Evolutionary conservation across 2,329 filamentous ascomycete species (phyloP), one percentile per base, ranked within the genome.

Genomic region (Pseudopithomyces maydicus): DNA sequence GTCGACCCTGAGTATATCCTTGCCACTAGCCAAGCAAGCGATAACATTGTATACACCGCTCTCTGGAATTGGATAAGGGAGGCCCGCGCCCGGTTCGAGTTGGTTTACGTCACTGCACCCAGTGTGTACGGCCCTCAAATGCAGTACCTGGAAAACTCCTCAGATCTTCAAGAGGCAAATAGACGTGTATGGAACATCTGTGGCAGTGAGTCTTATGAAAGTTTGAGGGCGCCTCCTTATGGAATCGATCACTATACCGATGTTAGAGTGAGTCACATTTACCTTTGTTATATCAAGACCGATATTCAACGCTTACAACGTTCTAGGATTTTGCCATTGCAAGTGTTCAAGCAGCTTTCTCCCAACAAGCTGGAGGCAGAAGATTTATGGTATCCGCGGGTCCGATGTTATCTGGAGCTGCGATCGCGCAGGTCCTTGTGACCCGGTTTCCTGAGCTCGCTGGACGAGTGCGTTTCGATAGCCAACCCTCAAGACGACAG

Each of bases 101-200:
- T 71, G 2, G 64, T 65, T 26, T 61, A 62, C 32, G 49, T 71
- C 35, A 64, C 66, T 14, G 64, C 67, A 15, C 68, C 69, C 8
- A 66, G 61, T 41, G 53, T 69, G 11, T 71, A 69, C 46, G 69
- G 69, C 6, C 69, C 69, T 8, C 59, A 62, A 6, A 59, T 66
- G 44, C 55, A 62, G 11, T 57, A 58, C 6, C 49, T 69, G 26
- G 60, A 62, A 22, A 68, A 65, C 26, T 66, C 64, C 6, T 65
- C 65, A 32, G 66, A 70, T 54, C 49, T 70, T 2, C 57, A 67
- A 43, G 69, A 67, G 23, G 66, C 59, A 14, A 71, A 71, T 38
- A 55, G 67, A 26, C 56, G 65, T 29, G 59, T 70, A 36, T 72
- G 69, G 69, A 67, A 69, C 44, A 69, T 69, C 3, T 67, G 64